Base-by-base conservation (phyloP, 768 basidiomycete species). In the Sporobolomyces phaffii region DNA sequence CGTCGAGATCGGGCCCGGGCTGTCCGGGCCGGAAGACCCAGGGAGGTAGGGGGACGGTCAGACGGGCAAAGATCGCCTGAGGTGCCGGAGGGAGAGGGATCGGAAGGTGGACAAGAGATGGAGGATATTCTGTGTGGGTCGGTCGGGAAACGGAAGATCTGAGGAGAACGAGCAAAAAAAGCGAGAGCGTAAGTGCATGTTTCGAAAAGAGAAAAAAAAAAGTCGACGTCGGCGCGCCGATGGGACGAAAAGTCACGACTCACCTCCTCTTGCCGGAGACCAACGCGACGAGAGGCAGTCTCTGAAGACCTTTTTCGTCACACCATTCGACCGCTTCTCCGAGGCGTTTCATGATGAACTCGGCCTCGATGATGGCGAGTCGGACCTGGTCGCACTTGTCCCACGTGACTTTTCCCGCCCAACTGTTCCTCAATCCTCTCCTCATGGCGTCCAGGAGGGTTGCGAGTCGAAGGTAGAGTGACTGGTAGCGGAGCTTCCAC, bases 401-500 rank as follows among this genome's bases (percentile, higher is more conserved):
- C 13, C 29, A 13, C 15, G 49, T 38, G 18, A 44, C 33, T 22
- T 45, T 58, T 10, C 66, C 66, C 14, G 66, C 66, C 66, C 66
- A 68, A 28, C 56, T 51, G 18, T 29, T 48, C 11, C 33, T 22
- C 18, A 28, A 15, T 14, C 53, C 54, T 8, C 41, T n/a, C n/a
- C n/a, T 43, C 13, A 24, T 15, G 1, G 60, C 60, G 36, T 45
- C 47, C 0, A 38, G 18, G 47, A 68, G 48, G 7, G 66, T 54
- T 15, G 22, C 14, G 34, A 45, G 29, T 9, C 66, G 48, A 0
- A 38, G 33, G 9, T 1, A 20, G 24, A 68, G 50, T 20, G 57
- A 43, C 14, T 62, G 54, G 34, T 52, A 43, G 26, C 66, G 66
- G 53, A 68, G 17, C 26, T 40, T 34, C 66, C 66, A 68, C 8